Conservation (phyloP, 352 stramenopile genomes). For the Blastocystis sp. region DNA sequence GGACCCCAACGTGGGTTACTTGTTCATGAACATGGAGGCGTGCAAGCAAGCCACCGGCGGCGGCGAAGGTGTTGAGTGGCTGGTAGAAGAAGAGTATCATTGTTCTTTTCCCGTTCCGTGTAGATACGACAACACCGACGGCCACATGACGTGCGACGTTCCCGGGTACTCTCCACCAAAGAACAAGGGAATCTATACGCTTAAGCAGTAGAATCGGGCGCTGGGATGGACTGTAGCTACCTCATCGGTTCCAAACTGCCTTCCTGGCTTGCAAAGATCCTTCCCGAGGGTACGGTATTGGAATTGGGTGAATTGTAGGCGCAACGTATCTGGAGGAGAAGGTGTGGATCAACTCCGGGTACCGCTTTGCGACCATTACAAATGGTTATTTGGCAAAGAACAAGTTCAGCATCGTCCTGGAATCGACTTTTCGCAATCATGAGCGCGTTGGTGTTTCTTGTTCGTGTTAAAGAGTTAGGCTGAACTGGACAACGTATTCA, state of each 20-base stretch:
- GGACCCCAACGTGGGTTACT: slow-evolving; percentile 16
- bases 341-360: slow-evolving; percentile 5
- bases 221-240: slow-evolving; percentile 7
- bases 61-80: slow-evolving; percentile 37
- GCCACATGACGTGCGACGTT: slow-evolving; percentile 39
- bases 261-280: slow-evolving; percentile 35
- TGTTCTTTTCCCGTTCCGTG: not conserved
- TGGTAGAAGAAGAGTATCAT: slow-evolving; percentile 13
- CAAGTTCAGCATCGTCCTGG: slow-evolving; percentile 30
- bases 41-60: slow-evolving; percentile 30
- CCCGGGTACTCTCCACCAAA: slow-evolving; percentile 10
- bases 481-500: slow-evolving; percentile 1
- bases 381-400: slow-evolving; percentile 5
- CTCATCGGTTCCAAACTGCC: slow-evolving; percentile 21
- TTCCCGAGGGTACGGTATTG: not conserved
- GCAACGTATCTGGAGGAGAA: slow-evolving; percentile 30
- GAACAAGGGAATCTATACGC: slow-evolving; percentile 32
- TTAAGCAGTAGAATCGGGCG: slow-evolving; percentile 7
- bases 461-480: not conserved
- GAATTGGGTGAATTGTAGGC: not conserved
- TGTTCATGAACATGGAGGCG: slow-evolving; percentile 18
- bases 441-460: not conserved
- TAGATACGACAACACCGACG: slow-evolving; percentile 50
- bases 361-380: slow-evolving; percentile 44
- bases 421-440: slow-evolving; percentile 14